phyloP scores from a whole-genome alignment of 2,329 filamentous ascomycete genomes.

The Fusarium brevicatenulatum region DNA sequence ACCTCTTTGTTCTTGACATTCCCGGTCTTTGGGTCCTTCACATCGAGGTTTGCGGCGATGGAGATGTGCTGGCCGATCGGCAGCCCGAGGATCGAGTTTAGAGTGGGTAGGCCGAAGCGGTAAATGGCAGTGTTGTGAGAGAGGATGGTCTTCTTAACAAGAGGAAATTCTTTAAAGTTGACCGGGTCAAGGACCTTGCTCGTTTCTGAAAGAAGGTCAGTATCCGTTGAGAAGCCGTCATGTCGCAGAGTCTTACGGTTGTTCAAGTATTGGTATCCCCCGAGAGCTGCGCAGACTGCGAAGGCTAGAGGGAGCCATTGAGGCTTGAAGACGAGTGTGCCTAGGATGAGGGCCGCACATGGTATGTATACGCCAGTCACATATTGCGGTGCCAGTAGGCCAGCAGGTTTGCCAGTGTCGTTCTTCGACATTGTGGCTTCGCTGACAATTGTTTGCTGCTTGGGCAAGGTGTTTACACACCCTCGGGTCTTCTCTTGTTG shows the following conservation, averaged over 20 bases:
- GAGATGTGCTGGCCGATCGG: background rate
- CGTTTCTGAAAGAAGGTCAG: background rate
- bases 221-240: background rate
- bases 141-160: background rate
- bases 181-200: background rate
- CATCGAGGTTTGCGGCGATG: background rate
- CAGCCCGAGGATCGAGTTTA: background rate
- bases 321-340: background rate
- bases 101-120: background rate
- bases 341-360: background rate
- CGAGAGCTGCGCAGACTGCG: background rate
- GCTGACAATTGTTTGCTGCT: background rate
- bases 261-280: background rate
- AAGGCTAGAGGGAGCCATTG: background rate
- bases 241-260: background rate
- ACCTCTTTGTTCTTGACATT: background rate
- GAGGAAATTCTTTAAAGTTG: background rate
- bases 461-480: background rate
- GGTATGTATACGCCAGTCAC: background rate
- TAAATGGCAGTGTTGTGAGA: background rate
- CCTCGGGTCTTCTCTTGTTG: background rate
- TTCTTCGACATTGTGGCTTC: background rate
- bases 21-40: background rate
- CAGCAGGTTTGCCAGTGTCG: background rate
- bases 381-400: background rate